These are phyloP conservation scores for Plectosphaerella plurivora DNA, from an alignment of 2,329 filamentous ascomycete species.

Conservation along the genomic window DNA sequence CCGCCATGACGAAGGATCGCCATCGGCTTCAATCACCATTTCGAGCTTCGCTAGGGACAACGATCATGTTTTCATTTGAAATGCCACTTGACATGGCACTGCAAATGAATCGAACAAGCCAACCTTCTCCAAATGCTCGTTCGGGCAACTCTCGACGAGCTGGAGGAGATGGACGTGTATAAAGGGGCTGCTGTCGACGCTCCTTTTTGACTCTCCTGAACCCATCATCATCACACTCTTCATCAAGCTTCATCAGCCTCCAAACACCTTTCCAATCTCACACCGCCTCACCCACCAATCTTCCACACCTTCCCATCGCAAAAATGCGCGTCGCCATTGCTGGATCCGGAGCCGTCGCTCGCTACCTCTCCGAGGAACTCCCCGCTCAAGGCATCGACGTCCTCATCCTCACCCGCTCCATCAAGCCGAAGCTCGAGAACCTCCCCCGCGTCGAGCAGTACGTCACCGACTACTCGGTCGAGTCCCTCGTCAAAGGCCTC, in stretches of 20 bases:
- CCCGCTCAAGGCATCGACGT: slow-evolving; percentile 5
- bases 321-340: slow-evolving; percentile 10
- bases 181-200: neutral
- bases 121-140: neutral
- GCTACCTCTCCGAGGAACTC: slow-evolving; percentile 12
- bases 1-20: neutral
- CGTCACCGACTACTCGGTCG: slow-evolving; percentile 3
- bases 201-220: neutral
- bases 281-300: neutral
- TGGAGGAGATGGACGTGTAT: neutral
- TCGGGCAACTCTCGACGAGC: neutral
- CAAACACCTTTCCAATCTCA: neutral
- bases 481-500: slow-evolving; percentile 5
- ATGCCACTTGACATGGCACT: too few species aligned
- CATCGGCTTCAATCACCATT: too few species aligned
- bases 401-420: slow-evolving; percentile 7
- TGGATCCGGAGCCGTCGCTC: slow-evolving; percentile 10
- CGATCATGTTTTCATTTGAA: too few species aligned
- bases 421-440: slow-evolving; percentile 7
- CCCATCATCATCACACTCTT: neutral
- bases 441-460: slow-evolving; percentile 1
- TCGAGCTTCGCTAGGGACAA: too few species aligned
- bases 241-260: neutral
- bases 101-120: too few species aligned
- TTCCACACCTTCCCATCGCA: neutral